Base-by-base conservation (phyloP, 257 asterid species). In the Solanum appendiculatum region DNA sequence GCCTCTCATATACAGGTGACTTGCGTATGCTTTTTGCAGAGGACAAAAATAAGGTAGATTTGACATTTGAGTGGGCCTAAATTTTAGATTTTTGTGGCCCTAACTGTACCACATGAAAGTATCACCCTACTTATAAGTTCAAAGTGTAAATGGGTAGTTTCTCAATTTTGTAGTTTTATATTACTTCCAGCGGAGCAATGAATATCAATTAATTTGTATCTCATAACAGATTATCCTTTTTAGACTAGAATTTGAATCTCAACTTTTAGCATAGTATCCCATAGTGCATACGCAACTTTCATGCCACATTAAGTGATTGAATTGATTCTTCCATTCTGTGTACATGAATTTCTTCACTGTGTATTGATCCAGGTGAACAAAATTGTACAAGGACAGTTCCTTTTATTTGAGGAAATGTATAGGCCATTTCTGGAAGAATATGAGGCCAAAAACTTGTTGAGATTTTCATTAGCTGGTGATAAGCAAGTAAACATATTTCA, bases 1-100 rank as follows among this genome's bases (percentile, higher is more conserved):
- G 95, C 90, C 98, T 96, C 60, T 96, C 98, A 27, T 96, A 95
- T 90, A 91, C 86, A 93, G 99, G 98, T 46, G 99, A 96, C 92
- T 85, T 95, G 89, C 91, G 98, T 37, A 96, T 96, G 98, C 92
- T 92, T 89, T 96, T 96, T 82, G 99, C 98, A 0, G 98, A 96
- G 92, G 99, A 97, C 88, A 93, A 90, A 91, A 89, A 95, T 93
- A 97, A 97, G 96, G 98, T 93, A 90, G 86, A 89, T 75, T 36
- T 89, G 82, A 90, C 68, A 89, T 66, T 40, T 90, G 66, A 88
- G 66, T 73, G 84, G 81, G 75, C 83, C 21, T 66, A 82, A 60
- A 20, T 48, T 86, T 85, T 86, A 48, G 56, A 70, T 20, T 48
- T 70, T 31, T 70, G 51, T 86, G 63, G 84, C 80, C 42, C 80